Evolutionary conservation across 345 rosid genomes (phyloP).

Genomic region (Balakata baccata): DNA sequence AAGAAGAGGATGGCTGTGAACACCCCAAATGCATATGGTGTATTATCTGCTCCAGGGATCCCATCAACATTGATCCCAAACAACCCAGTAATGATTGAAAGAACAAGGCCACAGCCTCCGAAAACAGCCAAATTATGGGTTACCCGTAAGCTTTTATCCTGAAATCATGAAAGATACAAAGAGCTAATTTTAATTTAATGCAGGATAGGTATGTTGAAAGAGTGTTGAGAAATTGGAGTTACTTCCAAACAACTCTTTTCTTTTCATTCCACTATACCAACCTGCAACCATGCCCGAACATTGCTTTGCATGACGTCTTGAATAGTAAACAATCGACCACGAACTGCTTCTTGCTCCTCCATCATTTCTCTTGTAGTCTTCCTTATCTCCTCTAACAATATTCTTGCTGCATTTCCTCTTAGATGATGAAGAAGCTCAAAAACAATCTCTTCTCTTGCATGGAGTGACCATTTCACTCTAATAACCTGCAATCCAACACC

Average conservation of each 20-base stretch:
- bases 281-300: conserved; percentile 99
- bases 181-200: neutral
- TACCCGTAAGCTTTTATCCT: conserved; percentile 86
- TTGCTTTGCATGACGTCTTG: conserved; percentile 98
- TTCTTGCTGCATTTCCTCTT: conserved; percentile 53
- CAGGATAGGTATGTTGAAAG: neutral
- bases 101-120: conserved; percentile 92
- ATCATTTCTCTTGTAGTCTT: conserved; percentile 86
- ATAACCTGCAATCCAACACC: conserved; percentile 52
- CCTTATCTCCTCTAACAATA: conserved; percentile 53
- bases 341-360: conserved; percentile 97
- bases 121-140: conserved; percentile 88
- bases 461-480: conserved; percentile 99
- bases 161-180: conserved; percentile 15
- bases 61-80: conserved; percentile 99
- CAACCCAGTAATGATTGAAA: conserved; percentile 68
- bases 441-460: conserved; percentile 91
- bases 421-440: conserved; percentile 89
- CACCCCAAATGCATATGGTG: conserved; percentile 87
- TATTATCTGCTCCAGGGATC: conserved; percentile 66
- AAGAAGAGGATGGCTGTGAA: conserved; percentile 52
- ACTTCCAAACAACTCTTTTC: neutral
- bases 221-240: neutral
- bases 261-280: conserved; percentile 15
- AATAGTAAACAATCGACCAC: conserved; percentile 92